These are phyloP conservation scores for Microascus cirrosus DNA, from an alignment of 2,329 filamentous ascomycete genomes.

Conservation along the genomic window DNA sequence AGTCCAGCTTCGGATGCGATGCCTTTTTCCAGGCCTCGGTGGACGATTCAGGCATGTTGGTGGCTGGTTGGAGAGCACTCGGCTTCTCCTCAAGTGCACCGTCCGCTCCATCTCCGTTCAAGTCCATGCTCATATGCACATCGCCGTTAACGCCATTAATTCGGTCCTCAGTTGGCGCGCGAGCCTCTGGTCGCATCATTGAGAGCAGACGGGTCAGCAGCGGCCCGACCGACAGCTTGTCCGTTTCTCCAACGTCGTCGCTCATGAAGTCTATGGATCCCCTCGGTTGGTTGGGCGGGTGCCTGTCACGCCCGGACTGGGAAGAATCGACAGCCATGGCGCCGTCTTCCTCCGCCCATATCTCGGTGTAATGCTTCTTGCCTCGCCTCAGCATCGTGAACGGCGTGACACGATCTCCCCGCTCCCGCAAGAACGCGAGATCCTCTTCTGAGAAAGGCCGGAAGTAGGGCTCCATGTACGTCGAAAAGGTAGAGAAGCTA, in stretches of 20 bases:
- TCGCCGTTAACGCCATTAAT: conserved; percentile 38
- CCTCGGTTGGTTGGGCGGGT: conserved; percentile 70
- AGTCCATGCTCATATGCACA: conserved; percentile 41
- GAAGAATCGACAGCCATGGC: conserved; percentile 61
- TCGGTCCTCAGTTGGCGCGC: conserved; percentile 40
- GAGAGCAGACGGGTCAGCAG: conserved; percentile 73
- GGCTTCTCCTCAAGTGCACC: conserved; percentile 23
- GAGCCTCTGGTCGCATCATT: conserved; percentile 67
- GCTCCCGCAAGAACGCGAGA: conserved; percentile 80
- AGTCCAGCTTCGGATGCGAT: conserved; percentile 66
- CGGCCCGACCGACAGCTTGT: conserved; percentile 80
- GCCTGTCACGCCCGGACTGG: conserved; percentile 48
- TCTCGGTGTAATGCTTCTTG: conserved; percentile 74
- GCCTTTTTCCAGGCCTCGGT: conserved; percentile 71
- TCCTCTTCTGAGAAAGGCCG: conserved; percentile 87
- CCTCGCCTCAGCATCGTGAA: conserved; percentile 82
- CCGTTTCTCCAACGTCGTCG: conserved; percentile 77
- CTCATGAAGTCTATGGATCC: conserved; percentile 79
- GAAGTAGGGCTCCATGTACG: conserved; percentile 86
- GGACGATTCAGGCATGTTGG: conserved; percentile 67
- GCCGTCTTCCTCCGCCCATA: conserved; percentile 92
- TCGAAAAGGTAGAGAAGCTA: conserved; percentile 84
- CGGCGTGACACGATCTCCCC: conserved; percentile 71
- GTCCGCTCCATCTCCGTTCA: conserved; percentile 39
- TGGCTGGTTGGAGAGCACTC: conserved; percentile 50